These are phyloP conservation scores for Cinchona pubescens DNA, from an alignment of 257 asterid species.

Conservation along the genomic window DNA sequence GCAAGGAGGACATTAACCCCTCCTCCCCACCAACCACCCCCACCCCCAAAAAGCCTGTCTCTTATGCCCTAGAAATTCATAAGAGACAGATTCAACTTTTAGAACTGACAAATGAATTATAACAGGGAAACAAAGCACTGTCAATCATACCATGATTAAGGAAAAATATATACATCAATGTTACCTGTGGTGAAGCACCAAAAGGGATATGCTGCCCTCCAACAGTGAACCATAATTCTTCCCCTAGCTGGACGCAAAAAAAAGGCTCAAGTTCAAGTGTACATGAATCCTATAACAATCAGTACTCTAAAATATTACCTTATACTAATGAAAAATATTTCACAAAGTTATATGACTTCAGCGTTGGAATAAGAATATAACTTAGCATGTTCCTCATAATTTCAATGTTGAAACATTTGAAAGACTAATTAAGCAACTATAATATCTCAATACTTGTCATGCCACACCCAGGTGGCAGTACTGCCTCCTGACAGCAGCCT, in stretches of 20 bases:
- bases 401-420: not conserved
- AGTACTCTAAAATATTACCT: not conserved
- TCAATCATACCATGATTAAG: conserved; percentile 7
- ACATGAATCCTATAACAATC: not conserved
- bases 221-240: conserved; percentile 62
- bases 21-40: too few species aligned
- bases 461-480: not conserved
- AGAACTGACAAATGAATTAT: not conserved
- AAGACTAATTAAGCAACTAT: not conserved
- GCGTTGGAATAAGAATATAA: not conserved
- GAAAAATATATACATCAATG: conserved; percentile 4
- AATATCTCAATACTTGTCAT: not conserved
- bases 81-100: not conserved
- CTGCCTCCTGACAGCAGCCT: not conserved
- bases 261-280: not conserved
- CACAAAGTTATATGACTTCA: not conserved
- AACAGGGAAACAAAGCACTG: not conserved
- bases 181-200: conserved; percentile 84
- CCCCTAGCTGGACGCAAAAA: conserved; percentile 52
- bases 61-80: not conserved
- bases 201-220: conserved; percentile 78
- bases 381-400: not conserved
- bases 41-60: too few species aligned
- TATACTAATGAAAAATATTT: not conserved
- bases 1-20: not conserved